phyloP scores from a whole-genome alignment of 2,329 filamentous ascomycete genomes.

The Colletotrichum ledebouriae region DNA sequence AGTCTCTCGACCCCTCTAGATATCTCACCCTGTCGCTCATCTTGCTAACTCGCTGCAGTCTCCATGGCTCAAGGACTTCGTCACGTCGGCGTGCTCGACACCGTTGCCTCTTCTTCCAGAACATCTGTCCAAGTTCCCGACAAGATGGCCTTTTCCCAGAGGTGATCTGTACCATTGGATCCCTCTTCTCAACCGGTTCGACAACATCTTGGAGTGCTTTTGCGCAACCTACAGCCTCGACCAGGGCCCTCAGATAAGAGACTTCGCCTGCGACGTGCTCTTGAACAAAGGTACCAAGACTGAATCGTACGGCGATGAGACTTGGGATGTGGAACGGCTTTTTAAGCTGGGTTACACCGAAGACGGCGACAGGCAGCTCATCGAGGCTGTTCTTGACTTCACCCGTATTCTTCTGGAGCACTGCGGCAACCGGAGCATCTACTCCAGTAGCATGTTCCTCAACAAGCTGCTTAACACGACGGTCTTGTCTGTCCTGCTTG shows the following conservation, averaged over 20 bases:
- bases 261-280: conserved; percentile 78
- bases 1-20: conserved; percentile 47
- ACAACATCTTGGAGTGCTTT: conserved; percentile 86
- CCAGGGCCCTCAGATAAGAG: conserved; percentile 82
- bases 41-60: conserved; percentile 69
- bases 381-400: conserved; percentile 86
- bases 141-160: conserved; percentile 93
- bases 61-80: conserved; percentile 86
- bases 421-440: conserved; percentile 96
- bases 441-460: conserved; percentile 91
- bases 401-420: conserved; percentile 91
- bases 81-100: conserved; percentile 75
- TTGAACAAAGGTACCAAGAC: conserved; percentile 68
- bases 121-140: conserved; percentile 84
- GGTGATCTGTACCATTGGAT: conserved; percentile 99
- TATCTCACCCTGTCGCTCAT: conserved; percentile 8
- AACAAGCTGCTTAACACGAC: conserved; percentile 92
- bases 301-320: conserved; percentile 64
- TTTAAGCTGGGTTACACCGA: conserved; percentile 72
- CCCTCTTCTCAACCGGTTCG: conserved; percentile 91
- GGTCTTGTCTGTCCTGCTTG: conserved; percentile 81
- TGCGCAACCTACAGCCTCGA: conserved; percentile 84
- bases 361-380: conserved; percentile 84
- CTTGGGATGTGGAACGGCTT: conserved; percentile 63
- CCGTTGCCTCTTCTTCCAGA: conserved; percentile 83